These are phyloP conservation scores for Kwoniella botswanensis DNA, from an alignment of 768 basidiomycete species.

Conservation along the genomic window DNA sequence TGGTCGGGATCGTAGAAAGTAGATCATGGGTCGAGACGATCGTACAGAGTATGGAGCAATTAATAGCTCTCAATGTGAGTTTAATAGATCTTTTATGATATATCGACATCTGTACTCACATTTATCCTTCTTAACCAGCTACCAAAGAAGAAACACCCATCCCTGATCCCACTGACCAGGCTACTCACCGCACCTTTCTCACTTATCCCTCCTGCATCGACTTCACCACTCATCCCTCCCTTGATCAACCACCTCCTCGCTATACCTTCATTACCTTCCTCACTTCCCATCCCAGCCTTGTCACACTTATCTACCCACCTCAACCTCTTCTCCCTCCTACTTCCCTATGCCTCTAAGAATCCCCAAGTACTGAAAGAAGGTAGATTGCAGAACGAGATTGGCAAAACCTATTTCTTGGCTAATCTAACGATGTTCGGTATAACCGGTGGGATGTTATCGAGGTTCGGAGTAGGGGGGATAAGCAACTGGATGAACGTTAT, in stretches of 20 bases:
- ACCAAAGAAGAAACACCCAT: conserved; percentile 66
- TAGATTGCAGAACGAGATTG: conserved; percentile 37
- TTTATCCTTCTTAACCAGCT: too few relatives aligned
- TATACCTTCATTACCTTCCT: conserved; percentile 75
- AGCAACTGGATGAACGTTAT: conserved; percentile 46
- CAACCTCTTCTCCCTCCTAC: conserved; percentile 62
- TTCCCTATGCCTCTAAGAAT: conserved; percentile 43
- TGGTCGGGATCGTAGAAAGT: conserved; percentile 13
- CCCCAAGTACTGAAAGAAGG: conserved; percentile 31
- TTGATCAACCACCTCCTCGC: conserved; percentile 69
- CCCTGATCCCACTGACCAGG: conserved; percentile 63
- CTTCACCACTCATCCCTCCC: conserved; percentile 59
- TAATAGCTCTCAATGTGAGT: conserved; percentile 37
- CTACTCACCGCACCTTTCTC: conserved; percentile 62
- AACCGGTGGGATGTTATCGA: conserved; percentile 46
- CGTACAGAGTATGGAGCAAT: conserved; percentile 32
- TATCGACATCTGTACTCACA: too few relatives aligned
- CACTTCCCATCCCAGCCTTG: conserved; percentile 67
- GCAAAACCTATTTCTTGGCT: conserved; percentile 67
- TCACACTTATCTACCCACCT: conserved; percentile 70
- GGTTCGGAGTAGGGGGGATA: conserved; percentile 30
- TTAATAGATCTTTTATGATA: background rate
- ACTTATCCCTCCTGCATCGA: conserved; percentile 48
- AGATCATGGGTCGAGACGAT: conserved; percentile 45
- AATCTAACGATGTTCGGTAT: conserved; percentile 62